These are phyloP conservation scores for Trebouxia sp. DNA, from an alignment of 139 green algal species.

Conservation along the genomic window DNA sequence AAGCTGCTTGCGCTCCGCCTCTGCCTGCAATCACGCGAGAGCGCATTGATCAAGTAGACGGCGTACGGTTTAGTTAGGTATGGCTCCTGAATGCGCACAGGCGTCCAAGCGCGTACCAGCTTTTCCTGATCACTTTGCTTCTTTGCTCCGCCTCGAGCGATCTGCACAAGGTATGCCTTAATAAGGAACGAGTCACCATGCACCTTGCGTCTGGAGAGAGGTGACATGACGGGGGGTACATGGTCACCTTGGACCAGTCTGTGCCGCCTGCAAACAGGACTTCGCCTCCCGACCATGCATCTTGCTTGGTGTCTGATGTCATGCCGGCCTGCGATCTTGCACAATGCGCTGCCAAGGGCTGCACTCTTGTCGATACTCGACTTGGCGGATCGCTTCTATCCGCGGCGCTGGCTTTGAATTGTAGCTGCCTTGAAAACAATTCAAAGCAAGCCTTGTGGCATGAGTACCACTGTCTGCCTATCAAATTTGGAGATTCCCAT, in stretches of 20 bases:
- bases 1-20: slow-evolving; percentile 50
- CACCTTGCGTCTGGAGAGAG: too few relatives aligned
- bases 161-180: background rate
- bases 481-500: background rate
- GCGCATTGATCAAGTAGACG: too few relatives aligned
- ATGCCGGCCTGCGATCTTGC: background rate
- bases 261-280: slow-evolving; percentile 81
- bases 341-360: too few relatives aligned
- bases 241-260: slow-evolving; percentile 57
- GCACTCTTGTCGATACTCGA: too few relatives aligned
- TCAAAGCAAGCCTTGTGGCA: background rate
- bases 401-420: background rate
- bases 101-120: background rate
- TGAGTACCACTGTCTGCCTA: too few relatives aligned
- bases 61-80: too few relatives aligned
- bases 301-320: background rate
- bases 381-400: too few relatives aligned
- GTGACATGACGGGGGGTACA: too few relatives aligned
- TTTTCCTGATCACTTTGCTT: slow-evolving; percentile 47
- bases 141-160: slow-evolving; percentile 29
- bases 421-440: background rate
- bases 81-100: too few relatives aligned
- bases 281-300: slow-evolving; percentile 44
- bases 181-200: background rate
- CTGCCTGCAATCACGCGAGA: slow-evolving; percentile 50